Evolutionary conservation across 148 eudicot genomes (phyloP), one percentile per base, ranked within the genome.

Genomic region (Rhododendron ferrugineum): DNA sequence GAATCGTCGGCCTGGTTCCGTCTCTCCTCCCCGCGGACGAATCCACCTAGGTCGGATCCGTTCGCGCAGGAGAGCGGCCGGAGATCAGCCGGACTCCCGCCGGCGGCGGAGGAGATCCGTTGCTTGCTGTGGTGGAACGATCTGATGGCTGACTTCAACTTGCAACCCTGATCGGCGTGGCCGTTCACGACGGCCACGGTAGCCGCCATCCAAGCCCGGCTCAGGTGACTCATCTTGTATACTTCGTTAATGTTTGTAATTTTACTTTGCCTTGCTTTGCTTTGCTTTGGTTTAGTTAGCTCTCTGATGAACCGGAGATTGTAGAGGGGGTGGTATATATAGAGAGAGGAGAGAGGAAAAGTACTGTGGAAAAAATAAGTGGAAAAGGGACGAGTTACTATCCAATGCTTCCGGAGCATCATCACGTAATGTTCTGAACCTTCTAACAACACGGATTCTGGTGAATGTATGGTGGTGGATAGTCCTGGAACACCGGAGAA

Each of bases 181-280:
- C 89, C 87, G 84, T 87, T 91, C 37, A 89, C 91, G 6, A 91
- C 90, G 42, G 93, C 93, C 34, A 93, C 92, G 30, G 88, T 89
- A 11, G 95, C 88, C 1, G 92, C 95, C 85, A 91, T 84, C 91
- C 90, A 88, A 7, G 86, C 84, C 2, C 89, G 47, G 87, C 85
- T 91, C 85, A 93, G 28, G 30, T 85, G 56, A 84, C 85, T 87
- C 92, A 90, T 90, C 1, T 47, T 68, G 1, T 37, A 1, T 40
- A 40, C 6, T 20, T 20, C 0, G 11, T 6, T 64, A 16, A 54
- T 2, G 6, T 8, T n/a, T 64, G 26, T 3, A 46, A 46, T 46
- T 9, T 64, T 0, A 4, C 3, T n/a, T 9, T 0, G 0, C 26
- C 5, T 64, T 28, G 11, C 11, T 8, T 64, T 9, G 0, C 30